Percentiles rank a stretch among this genome's conserved stretches.
These are phyloP conservation scores for Colletotrichum costaricense DNA, from an alignment of 2,329 filamentous ascomycete genomes.

Conservation along the genomic window DNA sequence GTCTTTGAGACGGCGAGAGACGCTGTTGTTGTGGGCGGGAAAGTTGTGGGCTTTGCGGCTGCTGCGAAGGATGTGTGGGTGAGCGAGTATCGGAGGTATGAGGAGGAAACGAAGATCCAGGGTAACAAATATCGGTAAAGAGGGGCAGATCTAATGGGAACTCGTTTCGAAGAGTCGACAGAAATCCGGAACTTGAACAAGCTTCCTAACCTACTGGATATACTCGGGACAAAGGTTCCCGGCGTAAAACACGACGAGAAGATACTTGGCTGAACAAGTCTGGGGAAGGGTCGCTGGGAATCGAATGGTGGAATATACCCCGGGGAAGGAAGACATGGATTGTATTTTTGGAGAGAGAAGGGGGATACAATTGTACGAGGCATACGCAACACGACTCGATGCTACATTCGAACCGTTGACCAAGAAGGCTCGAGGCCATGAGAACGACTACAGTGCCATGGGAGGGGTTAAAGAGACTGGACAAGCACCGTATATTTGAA, in stretches of 20 bases:
- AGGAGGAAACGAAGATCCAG: conserved; percentile 55
- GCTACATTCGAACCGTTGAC: not conserved
- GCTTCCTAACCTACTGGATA: no score
- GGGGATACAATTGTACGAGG: not conserved
- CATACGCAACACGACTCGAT: not conserved
- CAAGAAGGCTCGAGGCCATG: not conserved
- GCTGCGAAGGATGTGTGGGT: conserved; percentile 66
- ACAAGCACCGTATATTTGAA: not conserved
- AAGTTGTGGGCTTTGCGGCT: conserved; percentile 57
- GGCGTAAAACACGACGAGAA: not conserved
- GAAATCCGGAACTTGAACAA: no score
- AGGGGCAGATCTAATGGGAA: not conserved
- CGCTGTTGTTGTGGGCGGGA: conserved; percentile 54
- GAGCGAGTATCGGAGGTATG: conserved; percentile 67
- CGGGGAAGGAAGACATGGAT: not conserved
- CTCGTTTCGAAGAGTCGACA: no score
- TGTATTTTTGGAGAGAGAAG: not conserved
- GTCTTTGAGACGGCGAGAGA: conserved; percentile 74
- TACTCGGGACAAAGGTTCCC: no score
- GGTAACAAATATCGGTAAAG: conserved; percentile 30
- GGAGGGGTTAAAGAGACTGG: not conserved
- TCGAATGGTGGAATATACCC: conserved; percentile 18
- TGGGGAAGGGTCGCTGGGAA: not conserved
- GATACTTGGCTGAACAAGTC: not conserved
- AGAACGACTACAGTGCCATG: not conserved